Percentiles rank a stretch among this genome's conserved stretches.
These are phyloP conservation scores for Firmiana major DNA, from an alignment of 345 rosid species.

Conservation along the genomic window DNA sequence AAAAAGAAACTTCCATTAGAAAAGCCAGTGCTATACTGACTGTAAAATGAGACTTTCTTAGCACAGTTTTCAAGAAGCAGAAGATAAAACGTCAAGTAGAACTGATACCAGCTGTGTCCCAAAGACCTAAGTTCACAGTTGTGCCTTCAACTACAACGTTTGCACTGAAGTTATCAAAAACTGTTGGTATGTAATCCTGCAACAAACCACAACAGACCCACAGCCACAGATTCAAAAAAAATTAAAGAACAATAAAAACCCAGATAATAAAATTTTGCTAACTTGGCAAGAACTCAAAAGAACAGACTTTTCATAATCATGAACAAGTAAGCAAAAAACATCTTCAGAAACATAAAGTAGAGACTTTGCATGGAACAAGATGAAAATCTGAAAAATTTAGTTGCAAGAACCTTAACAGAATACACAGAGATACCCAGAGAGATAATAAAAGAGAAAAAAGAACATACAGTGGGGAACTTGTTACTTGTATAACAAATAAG, in stretches of 20 bases:
- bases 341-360: constrained; percentile 9
- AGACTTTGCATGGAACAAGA: constrained; percentile 5
- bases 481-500: constrained; percentile 83
- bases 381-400: constrained; percentile 16
- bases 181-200: constrained; percentile 97
- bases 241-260: constrained; percentile 2
- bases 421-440: constrained; percentile 14
- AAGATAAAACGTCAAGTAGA: constrained; percentile 7
- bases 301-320: not conserved
- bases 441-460: not conserved
- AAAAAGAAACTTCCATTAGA: not conserved
- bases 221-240: constrained; percentile 1
- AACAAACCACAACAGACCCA: constrained; percentile 18
- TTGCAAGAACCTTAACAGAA: constrained; percentile 40
- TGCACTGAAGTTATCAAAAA: constrained; percentile 97
- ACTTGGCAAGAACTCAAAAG: not conserved
- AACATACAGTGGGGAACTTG: constrained; percentile 78
- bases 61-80: not conserved
- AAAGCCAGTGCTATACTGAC: not conserved
- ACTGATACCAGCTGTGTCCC: constrained; percentile 96
- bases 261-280: not conserved
- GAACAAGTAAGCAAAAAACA: not conserved
- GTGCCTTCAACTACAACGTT: constrained; percentile 89
- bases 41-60: not conserved
- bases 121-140: constrained; percentile 90